phyloP scores from a whole-genome alignment of 371 early-diverging fungal genomes.

The Apophysomyces elegans region DNA sequence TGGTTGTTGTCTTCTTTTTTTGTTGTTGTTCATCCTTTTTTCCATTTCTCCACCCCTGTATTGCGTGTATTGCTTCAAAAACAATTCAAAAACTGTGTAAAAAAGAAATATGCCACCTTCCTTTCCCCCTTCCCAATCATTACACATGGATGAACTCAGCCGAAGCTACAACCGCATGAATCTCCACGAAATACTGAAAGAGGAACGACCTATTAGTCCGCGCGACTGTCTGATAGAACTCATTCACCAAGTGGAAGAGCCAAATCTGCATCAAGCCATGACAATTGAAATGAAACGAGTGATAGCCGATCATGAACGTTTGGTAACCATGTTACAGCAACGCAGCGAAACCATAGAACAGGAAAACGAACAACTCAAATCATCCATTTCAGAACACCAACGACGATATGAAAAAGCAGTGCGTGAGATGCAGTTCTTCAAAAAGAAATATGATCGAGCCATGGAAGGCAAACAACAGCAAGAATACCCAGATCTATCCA shows the following conservation, averaged over 20 bases:
- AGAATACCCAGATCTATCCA: not conserved
- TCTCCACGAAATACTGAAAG: constrained; percentile 10
- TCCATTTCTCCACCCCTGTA: not conserved
- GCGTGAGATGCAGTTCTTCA: constrained; percentile 53
- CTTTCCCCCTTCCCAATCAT: constrained; percentile 11
- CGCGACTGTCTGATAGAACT: constrained; percentile 23
- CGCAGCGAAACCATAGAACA: constrained; percentile 27
- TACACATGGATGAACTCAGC: constrained; percentile 12
- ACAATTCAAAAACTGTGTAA: not conserved
- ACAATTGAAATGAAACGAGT: constrained; percentile 29
- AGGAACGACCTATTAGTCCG: constrained; percentile 20
- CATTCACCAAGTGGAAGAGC: constrained; percentile 26
- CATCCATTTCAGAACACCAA: constrained; percentile 35
- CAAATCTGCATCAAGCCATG: constrained; percentile 26
- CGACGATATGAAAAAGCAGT: constrained; percentile 53
- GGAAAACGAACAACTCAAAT: constrained; percentile 34
- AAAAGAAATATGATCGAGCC: constrained; percentile 39
- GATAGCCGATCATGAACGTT: constrained; percentile 34
- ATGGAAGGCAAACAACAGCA: constrained; percentile 20
- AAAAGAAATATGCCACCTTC: constrained; percentile 7
- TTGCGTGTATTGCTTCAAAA: constrained; percentile 3
- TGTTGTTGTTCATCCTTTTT: not conserved
- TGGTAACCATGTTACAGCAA: constrained; percentile 35
- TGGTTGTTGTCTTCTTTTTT: constrained; percentile 4
- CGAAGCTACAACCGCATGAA: constrained; percentile 9